A percentile compares a stretch with the other conserved stretches of the same genome.
Conservation (phyloP, 2,329 filamentous ascomycete genomes). For the Cylindrodendrum hubeiense region DNA sequence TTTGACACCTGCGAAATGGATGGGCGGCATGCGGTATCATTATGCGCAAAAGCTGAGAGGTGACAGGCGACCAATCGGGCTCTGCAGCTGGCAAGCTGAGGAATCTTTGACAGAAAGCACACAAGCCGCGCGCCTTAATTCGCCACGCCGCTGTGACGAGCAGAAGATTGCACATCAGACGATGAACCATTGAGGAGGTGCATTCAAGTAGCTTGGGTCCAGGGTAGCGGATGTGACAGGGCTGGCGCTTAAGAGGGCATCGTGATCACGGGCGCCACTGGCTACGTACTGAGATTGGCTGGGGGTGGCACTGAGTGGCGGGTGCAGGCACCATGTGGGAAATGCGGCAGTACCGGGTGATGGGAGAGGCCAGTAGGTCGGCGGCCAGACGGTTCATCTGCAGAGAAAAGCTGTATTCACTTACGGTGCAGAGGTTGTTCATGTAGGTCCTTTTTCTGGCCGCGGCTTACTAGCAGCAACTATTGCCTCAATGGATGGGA, state of each 20-base stretch:
- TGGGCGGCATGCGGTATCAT: too few relatives aligned
- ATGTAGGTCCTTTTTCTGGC: not conserved
- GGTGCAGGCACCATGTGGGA: not conserved
- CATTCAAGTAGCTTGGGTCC: not conserved
- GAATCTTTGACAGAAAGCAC: not conserved
- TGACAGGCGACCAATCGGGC: constrained; percentile 14
- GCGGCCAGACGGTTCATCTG: not conserved
- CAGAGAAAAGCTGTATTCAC: not conserved
- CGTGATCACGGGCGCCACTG: constrained; percentile 1
- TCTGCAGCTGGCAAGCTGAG: not conserved
- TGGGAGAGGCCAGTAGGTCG: not conserved
- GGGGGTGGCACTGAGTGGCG: not conserved
- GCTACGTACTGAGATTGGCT: constrained; percentile 8
- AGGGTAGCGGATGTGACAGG: constrained; percentile 7
- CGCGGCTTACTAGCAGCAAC: not conserved
- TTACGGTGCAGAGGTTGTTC: not conserved
- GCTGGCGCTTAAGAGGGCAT: constrained; percentile 16
- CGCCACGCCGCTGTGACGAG: not conserved
- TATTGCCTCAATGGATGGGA: not conserved
- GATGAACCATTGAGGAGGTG: not conserved
- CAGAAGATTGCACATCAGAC: not conserved
- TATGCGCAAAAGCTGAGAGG: not conserved
- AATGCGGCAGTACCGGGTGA: constrained; percentile 6
- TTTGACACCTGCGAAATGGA: too few relatives aligned
- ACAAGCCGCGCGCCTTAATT: constrained; percentile 21